Evolutionary conservation across 2,329 filamentous ascomycete species (phyloP).

Genomic region (Apiospora pterosperma): DNA sequence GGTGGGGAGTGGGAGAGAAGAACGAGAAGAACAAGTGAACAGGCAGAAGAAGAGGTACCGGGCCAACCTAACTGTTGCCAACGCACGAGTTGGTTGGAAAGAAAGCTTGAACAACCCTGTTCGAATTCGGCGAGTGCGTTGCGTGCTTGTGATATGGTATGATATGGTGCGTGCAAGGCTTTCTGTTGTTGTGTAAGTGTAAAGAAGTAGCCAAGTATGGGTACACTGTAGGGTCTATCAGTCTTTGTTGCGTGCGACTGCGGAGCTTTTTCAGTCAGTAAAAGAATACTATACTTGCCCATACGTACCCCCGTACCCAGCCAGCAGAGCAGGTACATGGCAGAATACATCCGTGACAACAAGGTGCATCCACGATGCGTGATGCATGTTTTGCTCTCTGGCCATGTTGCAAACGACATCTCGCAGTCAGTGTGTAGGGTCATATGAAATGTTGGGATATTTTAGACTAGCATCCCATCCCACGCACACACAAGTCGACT

Average conservation of each 20-base stretch:
- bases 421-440: background rate
- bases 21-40: background rate
- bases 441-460: background rate
- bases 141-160: slow-evolving; percentile 1
- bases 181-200: slow-evolving; percentile 14
- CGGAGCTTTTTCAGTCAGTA: background rate
- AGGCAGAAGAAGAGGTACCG: background rate
- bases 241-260: background rate
- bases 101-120: background rate
- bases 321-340: background rate
- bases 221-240: slow-evolving; percentile 1
- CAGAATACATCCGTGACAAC: background rate
- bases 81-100: slow-evolving; percentile 2
- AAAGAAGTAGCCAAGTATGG: slow-evolving; percentile 5
- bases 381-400: background rate
- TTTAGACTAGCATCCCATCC: background rate
- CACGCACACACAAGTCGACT: background rate
- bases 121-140: background rate
- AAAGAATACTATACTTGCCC: background rate
- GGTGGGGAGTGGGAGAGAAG: background rate
- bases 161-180: slow-evolving; percentile 4
- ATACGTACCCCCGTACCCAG: background rate
- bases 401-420: background rate
- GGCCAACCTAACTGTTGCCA: background rate
- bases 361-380: background rate